Base-by-base conservation (phyloP, 768 basidiomycete species). In the Kwoniella europaea region DNA sequence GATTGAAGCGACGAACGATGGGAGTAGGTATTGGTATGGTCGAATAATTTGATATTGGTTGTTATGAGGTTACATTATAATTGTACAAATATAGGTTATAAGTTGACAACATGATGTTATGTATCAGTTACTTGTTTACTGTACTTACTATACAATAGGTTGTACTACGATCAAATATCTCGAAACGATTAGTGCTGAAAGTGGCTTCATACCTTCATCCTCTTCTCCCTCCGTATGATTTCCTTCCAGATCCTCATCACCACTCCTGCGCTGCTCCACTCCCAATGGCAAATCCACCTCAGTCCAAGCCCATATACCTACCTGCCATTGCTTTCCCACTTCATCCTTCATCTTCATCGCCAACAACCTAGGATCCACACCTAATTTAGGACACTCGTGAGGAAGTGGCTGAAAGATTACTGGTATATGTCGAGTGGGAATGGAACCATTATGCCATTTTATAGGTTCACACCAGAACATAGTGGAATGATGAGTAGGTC, bases 161-260 rank as follows among this genome's bases (percentile, higher is more conserved):
- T 54, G 44, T 20, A 68, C 71, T 13, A 72, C 78, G 27, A 79
- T 76, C 10, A 79, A 62, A 59, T 79, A 79, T 53, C 78, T 57
- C 50, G 72, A 71, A 0, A 67, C 76, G 41, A 79, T 69, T 4
- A 77, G 10, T 9, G 65, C 71, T 22, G 42, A 63, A 7, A 20
- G 1, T 15, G 20, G 16, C 44, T 50, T 63, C 55, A 42, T 62
- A 13, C 46, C 59, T 5, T 27, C 44, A 13, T 46, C 27, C 43
- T 3, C 42, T 43, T 15, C 69, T 24, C 67, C 73, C 24, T 46
- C 56, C 7, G 52, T n/a, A 50, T 24, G 46, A 50, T 67, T 35
- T 10, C 20, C 50, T 27, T 42, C 35, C 4, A 10, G 20, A 41
- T 6, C 24, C 4, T 44, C 43, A 2, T 24, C 27, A 53, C 42